phyloP scores from a whole-genome alignment of 225 moss, liverwort and hornwort genomes.

The Marchantia paleacea region DNA sequence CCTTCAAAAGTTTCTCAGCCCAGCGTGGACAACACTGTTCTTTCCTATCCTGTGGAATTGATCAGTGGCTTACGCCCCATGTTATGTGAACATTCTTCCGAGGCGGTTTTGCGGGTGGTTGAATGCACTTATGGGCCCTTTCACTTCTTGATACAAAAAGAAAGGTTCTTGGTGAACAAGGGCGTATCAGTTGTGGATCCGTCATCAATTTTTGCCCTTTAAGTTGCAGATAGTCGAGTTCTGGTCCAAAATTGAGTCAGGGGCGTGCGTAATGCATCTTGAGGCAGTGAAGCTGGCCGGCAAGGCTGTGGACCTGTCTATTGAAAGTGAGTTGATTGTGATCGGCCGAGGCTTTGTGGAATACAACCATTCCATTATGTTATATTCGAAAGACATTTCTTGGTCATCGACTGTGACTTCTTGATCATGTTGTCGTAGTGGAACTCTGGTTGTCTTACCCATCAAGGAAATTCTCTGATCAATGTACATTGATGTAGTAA shows the following conservation, averaged over 20 bases:
- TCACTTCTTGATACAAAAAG: conserved; percentile 11
- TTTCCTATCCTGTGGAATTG: conserved; percentile 7
- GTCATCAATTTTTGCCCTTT: conserved; percentile 41
- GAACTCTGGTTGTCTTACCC: not conserved
- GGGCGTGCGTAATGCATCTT: conserved; percentile 29
- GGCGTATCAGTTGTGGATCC: conserved; percentile 24
- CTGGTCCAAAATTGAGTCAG: conserved; percentile 35
- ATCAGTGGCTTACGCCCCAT: conserved; percentile 9
- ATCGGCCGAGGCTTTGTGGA: conserved; percentile 25
- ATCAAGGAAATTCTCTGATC: not conserved
- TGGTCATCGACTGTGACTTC: not conserved
- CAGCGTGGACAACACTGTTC: conserved; percentile 22
- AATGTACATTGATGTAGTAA: not conserved
- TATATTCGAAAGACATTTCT: not conserved
- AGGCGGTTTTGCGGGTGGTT: conserved; percentile 19
- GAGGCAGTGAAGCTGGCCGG: conserved; percentile 25
- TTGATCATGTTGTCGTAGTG: not conserved
- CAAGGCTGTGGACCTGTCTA: conserved; percentile 34
- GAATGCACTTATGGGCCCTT: conserved; percentile 23
- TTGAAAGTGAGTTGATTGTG: conserved; percentile 37
- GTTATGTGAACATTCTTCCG: conserved; percentile 18
- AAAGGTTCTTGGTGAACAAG: conserved; percentile 16
- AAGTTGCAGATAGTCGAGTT: conserved; percentile 35
- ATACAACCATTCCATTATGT: conserved; percentile 20
- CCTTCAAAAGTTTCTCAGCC: conserved; percentile 24